Evolutionary conservation across 1,139 yeast species (phyloP), one percentile per base, ranked within the genome.

Genomic region (Saccharomyces hybrid): DNA sequence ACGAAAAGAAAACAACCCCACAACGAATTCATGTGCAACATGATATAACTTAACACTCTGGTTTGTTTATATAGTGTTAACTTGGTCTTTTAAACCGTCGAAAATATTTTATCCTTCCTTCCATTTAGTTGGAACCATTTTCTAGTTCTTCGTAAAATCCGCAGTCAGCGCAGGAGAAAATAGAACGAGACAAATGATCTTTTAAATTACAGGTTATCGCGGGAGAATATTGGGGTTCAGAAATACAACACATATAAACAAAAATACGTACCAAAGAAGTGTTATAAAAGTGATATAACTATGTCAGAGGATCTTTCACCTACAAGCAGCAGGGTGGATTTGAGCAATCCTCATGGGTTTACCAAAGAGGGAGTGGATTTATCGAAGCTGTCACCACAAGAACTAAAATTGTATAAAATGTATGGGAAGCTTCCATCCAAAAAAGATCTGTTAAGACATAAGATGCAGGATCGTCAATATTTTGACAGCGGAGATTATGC

Each of bases 401-500:
- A 85, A 67, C 71, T 81, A 64, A 80, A 80, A 59, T 73, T 91
- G 41, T 85, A 84, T 73, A 85, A 82, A 65, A 74, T 90, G 76
- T 91, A 91, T 69, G 98, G 98, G 34, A 87, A 85, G 68, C 75
- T 93, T 55, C 99, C 99, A 48, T 81, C 93, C 42, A 84, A 86
- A 54, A 87, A 87, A 57, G 97, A 91, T 60, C 76, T 93, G 42
- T 78, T 93, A 57, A 80, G 88, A 55, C 82, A 86, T 61, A 89
- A 88, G 70, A 74, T 86, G 62, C 85, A 85, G 69, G 98, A 93
- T 64, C 83, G 96, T 65, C 90, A 90, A 73, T 93, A 86, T 72
- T 95, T 93, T 67, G 99, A 93, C 66, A 88, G 96, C 57, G 99
- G 99, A 25, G 99, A 93, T 72, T 93, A 95, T 69, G 98, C 98